Percentiles rank a stretch among this genome's conserved stretches.
Evolutionary conservation across 1,139 yeast genomes (phyloP).

Genomic region (Blastobotrys ciferrii): DNA sequence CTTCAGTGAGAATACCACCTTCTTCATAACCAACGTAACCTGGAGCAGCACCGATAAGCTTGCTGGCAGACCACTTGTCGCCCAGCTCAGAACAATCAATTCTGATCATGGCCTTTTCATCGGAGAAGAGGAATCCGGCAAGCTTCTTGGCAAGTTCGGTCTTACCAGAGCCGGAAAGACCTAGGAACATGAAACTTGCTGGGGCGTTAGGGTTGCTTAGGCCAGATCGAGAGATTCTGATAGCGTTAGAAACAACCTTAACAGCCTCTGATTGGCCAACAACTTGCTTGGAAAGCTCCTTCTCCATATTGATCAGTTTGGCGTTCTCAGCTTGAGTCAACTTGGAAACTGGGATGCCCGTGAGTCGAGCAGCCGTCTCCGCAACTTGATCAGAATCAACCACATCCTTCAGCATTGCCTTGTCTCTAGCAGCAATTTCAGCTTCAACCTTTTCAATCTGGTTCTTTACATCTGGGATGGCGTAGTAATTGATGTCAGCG

Average conservation of each 20-base stretch:
- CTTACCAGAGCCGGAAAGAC: constrained; percentile 97
- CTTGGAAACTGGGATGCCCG: constrained; percentile 98
- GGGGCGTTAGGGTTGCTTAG: constrained; percentile 95
- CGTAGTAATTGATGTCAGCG: constrained; percentile 93
- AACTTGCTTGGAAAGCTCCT: constrained; percentile 72
- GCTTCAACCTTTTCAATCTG: constrained; percentile 74
- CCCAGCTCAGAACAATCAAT: constrained; percentile 95
- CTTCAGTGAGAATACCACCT: constrained; percentile 94
- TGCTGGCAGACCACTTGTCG: constrained; percentile 94
- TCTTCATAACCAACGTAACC: constrained; percentile 98
- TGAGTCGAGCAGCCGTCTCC: constrained; percentile 94
- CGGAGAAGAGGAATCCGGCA: constrained; percentile 93
- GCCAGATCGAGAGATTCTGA: constrained; percentile 92
- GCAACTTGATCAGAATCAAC: constrained; percentile 93
- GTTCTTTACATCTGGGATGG: constrained; percentile 85
- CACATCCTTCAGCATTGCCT: constrained; percentile 75
- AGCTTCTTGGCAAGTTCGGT: constrained; percentile 95
- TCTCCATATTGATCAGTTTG: constrained; percentile 92
- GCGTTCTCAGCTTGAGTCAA: constrained; percentile 93
- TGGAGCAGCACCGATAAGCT: constrained; percentile 95
- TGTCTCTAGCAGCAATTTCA: constrained; percentile 67
- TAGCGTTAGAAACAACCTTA: constrained; percentile 92
- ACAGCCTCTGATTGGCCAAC: constrained; percentile 98
- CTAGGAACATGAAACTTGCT: constrained; percentile 90
- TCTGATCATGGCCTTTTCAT: constrained; percentile 93